A percentile compares a stretch with the other conserved stretches of the same genome.
These are phyloP conservation scores for Tolypocladium album DNA, from an alignment of 2,329 filamentous ascomycete species.

Conservation along the genomic window DNA sequence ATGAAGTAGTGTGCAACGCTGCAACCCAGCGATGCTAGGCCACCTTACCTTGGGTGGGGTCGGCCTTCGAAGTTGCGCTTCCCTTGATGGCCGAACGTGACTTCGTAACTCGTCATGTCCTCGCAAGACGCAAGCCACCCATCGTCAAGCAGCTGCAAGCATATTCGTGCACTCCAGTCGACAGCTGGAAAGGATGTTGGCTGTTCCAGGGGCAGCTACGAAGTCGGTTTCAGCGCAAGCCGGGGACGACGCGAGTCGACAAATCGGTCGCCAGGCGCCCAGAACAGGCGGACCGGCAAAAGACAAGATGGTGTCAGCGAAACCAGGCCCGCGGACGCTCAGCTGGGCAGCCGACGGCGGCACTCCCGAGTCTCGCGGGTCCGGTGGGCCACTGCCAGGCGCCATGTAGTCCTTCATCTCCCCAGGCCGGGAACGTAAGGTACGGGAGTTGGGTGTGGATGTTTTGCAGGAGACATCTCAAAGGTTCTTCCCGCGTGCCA, in stretches of 20 bases:
- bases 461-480: constrained; percentile 2
- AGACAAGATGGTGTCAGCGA: neutral
- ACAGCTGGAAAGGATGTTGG: neutral
- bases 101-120: neutral
- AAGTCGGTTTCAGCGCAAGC: neutral
- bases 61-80: neutral
- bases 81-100: neutral
- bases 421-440: neutral
- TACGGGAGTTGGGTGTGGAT: neutral
- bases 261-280: neutral
- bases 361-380: neutral
- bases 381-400: neutral
- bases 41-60: neutral
- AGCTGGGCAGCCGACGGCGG: neutral
- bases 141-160: neutral
- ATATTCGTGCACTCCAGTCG: neutral
- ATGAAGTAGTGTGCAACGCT: neutral
- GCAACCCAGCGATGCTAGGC: neutral
- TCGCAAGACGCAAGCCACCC: neutral
- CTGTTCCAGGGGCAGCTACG: neutral
- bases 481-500: neutral
- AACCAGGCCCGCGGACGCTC: neutral
- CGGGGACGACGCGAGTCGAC: neutral
- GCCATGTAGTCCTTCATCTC: neutral
- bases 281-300: neutral